Evolutionary conservation across 1,284 basidiomycete genomes (phyloP).

Genomic region (Sporisorium iseilematis-ciliati): DNA sequence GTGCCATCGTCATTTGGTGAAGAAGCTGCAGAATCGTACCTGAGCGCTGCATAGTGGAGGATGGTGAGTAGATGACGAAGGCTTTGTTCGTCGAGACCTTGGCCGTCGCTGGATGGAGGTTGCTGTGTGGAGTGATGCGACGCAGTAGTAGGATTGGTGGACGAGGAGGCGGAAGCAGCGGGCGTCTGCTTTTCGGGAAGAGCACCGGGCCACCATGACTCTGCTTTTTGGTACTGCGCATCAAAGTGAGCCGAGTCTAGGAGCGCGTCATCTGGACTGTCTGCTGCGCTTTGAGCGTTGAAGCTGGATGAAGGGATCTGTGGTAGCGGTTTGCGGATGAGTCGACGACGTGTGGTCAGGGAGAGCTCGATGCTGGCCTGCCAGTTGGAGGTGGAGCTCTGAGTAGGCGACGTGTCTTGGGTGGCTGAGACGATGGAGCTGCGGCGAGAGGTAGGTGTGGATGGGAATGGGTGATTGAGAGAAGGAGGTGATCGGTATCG

Average conservation of each 20-base stretch:
- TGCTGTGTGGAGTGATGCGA: not conserved
- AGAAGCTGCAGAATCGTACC: not conserved
- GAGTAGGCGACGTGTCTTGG: slow-evolving; percentile 15
- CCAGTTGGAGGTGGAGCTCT: slow-evolving; percentile 46
- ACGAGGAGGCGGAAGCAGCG: not conserved
- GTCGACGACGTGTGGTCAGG: slow-evolving; percentile 55
- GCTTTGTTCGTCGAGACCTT: slow-evolving; percentile 50
- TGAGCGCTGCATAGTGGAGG: slow-evolving; percentile 48
- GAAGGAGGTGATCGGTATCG: slow-evolving; percentile 31
- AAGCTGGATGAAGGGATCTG: slow-evolving; percentile 34
- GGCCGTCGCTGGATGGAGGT: slow-evolving; percentile 6
- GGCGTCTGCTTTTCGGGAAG: slow-evolving; percentile 24
- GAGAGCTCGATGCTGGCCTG: slow-evolving; percentile 54
- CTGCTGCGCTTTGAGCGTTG: not conserved
- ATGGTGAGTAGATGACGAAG: slow-evolving; percentile 41
- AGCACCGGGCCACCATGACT: slow-evolving; percentile 51
- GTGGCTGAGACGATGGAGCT: slow-evolving; percentile 16
- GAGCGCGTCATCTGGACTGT: slow-evolving; percentile 4
- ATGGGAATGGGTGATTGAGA: slow-evolving; percentile 14
- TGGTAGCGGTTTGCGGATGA: slow-evolving; percentile 63
- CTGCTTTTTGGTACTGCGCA: slow-evolving; percentile 24
- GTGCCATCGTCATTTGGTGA: slow-evolving; percentile 16
- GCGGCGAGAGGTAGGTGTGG: slow-evolving; percentile 22
- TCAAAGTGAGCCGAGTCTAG: slow-evolving; percentile 31
- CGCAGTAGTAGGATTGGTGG: not conserved